These are phyloP conservation scores for Alternaria consortialis DNA, from an alignment of 2,329 filamentous ascomycete species.

Conservation along the genomic window DNA sequence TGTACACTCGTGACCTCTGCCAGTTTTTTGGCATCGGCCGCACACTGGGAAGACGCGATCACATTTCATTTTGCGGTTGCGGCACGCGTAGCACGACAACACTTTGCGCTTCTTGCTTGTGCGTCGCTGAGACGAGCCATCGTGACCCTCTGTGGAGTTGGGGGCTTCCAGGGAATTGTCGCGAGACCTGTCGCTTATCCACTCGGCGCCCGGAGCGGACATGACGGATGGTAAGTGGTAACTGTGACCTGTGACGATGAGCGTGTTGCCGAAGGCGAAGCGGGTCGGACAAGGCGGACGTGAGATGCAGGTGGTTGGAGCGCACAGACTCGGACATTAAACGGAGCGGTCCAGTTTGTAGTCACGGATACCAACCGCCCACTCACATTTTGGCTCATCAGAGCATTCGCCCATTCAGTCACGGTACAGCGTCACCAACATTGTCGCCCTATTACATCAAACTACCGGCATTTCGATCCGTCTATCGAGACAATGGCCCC, in stretches of 20 bases:
- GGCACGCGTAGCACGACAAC: constrained; percentile 58
- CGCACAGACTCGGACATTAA: constrained; percentile 7
- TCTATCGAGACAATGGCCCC: not conserved
- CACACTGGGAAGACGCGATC: constrained; percentile 57
- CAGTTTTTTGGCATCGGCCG: constrained; percentile 55
- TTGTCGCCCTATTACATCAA: not conserved
- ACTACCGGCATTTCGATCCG: not conserved
- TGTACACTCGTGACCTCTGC: constrained; percentile 53
- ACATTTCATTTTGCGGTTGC: constrained; percentile 59
- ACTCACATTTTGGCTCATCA: not conserved
- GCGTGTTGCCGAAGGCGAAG: constrained; percentile 6
- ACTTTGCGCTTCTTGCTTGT: constrained; percentile 55
- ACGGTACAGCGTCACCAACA: not conserved
- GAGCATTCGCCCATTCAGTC: not conserved
- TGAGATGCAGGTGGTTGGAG: constrained; percentile 7
- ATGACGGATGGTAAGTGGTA: constrained; percentile 22
- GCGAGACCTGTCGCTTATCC: constrained; percentile 38
- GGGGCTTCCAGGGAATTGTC: constrained; percentile 37
- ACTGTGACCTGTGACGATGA: not conserved
- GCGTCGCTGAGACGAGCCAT: constrained; percentile 51
- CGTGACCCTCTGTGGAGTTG: constrained; percentile 36
- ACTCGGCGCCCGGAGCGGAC: constrained; percentile 37
- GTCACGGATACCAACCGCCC: not conserved
- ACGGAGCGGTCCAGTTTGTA: not conserved
- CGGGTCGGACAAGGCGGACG: constrained; percentile 38